Conservation (phyloP, 108 stramenopile species). For the Epithemia pelagica region DNA sequence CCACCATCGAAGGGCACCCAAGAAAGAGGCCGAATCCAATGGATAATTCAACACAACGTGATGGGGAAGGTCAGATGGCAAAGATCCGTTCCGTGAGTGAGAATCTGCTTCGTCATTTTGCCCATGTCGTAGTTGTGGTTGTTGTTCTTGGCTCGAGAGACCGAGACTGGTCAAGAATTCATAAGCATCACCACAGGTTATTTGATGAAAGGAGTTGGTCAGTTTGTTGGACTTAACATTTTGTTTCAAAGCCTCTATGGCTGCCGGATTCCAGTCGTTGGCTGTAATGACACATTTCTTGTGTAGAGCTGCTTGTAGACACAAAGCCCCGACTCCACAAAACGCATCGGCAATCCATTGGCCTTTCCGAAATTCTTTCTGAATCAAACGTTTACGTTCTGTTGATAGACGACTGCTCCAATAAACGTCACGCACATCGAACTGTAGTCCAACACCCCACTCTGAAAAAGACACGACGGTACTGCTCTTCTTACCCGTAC, state of each 20-base stretch:
- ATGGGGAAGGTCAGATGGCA: conserved; percentile 32
- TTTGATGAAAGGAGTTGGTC: conserved; percentile 12
- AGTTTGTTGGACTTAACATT: conserved; percentile 44
- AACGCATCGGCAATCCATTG: conserved; percentile 85
- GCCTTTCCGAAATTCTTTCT: conserved; percentile 40
- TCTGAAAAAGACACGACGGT: conserved; percentile 70
- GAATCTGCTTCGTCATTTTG: not conserved
- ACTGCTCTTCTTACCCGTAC: conserved; percentile 25
- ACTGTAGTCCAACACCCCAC: conserved; percentile 63
- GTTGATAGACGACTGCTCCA: conserved; percentile 89
- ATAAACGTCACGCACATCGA: conserved; percentile 91
- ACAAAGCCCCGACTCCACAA: conserved; percentile 95
- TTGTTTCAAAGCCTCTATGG: conserved; percentile 41
- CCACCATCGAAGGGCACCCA: conserved; percentile 77
- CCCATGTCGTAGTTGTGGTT: not conserved
- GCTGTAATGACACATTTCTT: conserved; percentile 48
- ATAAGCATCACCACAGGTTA: conserved; percentile 67
- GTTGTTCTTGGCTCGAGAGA: conserved; percentile 1
- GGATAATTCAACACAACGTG: conserved; percentile 84
- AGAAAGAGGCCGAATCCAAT: conserved; percentile 50
- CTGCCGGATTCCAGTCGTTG: conserved; percentile 89
- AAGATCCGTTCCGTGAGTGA: not conserved
- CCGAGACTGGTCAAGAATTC: conserved; percentile 75
- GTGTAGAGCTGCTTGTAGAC: conserved; percentile 49
- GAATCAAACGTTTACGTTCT: conserved; percentile 76